Evolutionary conservation across 2,329 filamentous ascomycete genomes (phyloP), one percentile per base, ranked within the genome.

Genomic region (Orbilia blumenaviensis): DNA sequence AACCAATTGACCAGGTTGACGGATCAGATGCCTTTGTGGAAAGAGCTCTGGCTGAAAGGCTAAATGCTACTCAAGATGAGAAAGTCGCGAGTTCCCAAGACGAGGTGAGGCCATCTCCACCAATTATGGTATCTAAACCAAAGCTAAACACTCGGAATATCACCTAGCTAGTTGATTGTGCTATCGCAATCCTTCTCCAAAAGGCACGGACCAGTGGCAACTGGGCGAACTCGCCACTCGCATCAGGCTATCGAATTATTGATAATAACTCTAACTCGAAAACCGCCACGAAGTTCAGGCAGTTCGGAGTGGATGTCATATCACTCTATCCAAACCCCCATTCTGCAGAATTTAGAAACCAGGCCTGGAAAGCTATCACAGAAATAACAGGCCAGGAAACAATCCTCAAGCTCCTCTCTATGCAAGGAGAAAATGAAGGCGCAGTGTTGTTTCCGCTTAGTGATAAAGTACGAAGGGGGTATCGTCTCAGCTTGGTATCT

Each of bases 301-400:
- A 38, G 14, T 54, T 79, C 25, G 79, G 78, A 46, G 66, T 78
- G 12, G 77, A 80, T 79, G 63, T 81, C 6, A 68, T 80, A 50
- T 79, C 74, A 52, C 52, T 86, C 6, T 88, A 89, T 78, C 87
- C 88, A 0, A 97, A 97, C 80, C 87, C 87, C 36, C 88, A 92
- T 82, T 90, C 92, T 12, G 85, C 88, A 27, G 84, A 85, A 4
- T 84, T 99, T 62, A 96, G 91, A 77, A 76, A 72, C 25, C 82
- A 85, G 5, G 88, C 91, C 41, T 99, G 95, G 95, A 88, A 89
- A 10, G 87, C 90, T 68, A 81, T 97, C 9, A 87, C 96, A 16
- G 85, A 86, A 25, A 83, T 97, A 3, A 84, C 98, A 9, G 95
- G 94, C 0, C 87, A 86, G 74, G 88, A 89, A 54, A 92, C 76